Evolutionary conservation across 164 flowering plant genomes (phyloP), one percentile per base, ranked within the genome.

Genomic region (Stephania japonica): DNA sequence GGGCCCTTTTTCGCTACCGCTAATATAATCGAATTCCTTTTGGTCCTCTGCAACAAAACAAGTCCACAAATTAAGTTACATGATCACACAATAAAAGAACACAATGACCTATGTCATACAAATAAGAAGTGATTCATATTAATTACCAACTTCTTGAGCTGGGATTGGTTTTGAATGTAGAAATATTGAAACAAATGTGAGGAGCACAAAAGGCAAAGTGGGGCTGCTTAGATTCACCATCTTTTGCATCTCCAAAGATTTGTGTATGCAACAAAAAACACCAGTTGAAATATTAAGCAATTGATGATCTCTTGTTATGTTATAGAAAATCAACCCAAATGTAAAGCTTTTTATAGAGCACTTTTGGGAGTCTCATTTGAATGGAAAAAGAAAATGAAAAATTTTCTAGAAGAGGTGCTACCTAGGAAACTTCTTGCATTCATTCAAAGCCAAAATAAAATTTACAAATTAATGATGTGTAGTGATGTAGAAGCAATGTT

Each of bases 81-180:
- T 18, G 67, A 56, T 38, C 49, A 4, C 10, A 0, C 14, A 3
- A 19, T 21, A 1, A 4, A 65, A 23, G 32, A 23, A 32, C 49
- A 27, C 38, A 32, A 38, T 32, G 4, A 27, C 3, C 1, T 32
- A 32, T 43, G 14, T 10, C 0, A n/a, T 50, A 38, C 1, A 43
- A 43, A 43, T 63, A 6, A 10, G 44, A 3, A 6, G 23, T 24
- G 3, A 53, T 62, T 2, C 16, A 18, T 11, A 16, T 66, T n/a
- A n/a, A n/a, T n/a, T 83, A 83, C 86, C 86, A 71, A 75, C 80
- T 84, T 84, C 86, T 42, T 81, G 81, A 72, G 84, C 79, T 62
- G 49, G 24, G 68, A 24, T 68, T 27, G 68, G 44, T 62, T 59
- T 70, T 68, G 69, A 47, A 71, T 13, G 66, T 24, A 73, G 59